Evolutionary conservation across 2,329 filamentous ascomycete species (phyloP).

Genomic region (Coniochaeta sp.): DNA sequence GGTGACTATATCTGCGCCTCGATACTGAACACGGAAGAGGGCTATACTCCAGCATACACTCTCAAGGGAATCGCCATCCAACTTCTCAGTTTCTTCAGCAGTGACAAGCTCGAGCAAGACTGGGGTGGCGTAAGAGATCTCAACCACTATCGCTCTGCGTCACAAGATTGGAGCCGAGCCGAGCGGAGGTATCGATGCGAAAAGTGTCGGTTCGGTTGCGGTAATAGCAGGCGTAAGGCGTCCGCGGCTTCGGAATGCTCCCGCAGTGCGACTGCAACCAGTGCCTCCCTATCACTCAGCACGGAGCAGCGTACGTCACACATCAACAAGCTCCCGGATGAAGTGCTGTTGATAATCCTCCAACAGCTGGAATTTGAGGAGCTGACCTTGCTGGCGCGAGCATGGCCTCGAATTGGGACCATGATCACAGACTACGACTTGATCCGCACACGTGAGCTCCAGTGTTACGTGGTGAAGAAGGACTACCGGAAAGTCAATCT

Average conservation of each 20-base stretch:
- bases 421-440: slow-evolving; percentile 26
- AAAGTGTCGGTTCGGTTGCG: not conserved
- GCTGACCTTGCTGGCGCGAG: slow-evolving; percentile 25
- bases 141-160: not conserved
- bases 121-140: slow-evolving; percentile 17
- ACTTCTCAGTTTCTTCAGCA: slow-evolving; percentile 43
- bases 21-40: slow-evolving; percentile 32
- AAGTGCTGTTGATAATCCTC: slow-evolving; percentile 28
- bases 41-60: slow-evolving; percentile 42
- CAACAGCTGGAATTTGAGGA: slow-evolving; percentile 26
- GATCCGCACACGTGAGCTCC: slow-evolving; percentile 33
- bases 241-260: not conserved
- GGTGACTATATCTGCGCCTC: slow-evolving; percentile 35
- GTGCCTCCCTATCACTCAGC: not conserved
- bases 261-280: too few species aligned
- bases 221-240: not conserved
- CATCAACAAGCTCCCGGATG: slow-evolving; percentile 28
- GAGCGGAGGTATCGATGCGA: not conserved
- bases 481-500: slow-evolving; percentile 28
- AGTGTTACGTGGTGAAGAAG: slow-evolving; percentile 38
- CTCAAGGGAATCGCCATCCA: slow-evolving; percentile 41
- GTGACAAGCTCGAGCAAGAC: slow-evolving; percentile 34
- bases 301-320: not conserved
- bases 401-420: slow-evolving; percentile 25
- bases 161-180: not conserved